phyloP scores from a whole-genome alignment of 805 yeast species.

The Teunomyces gatunensis region DNA sequence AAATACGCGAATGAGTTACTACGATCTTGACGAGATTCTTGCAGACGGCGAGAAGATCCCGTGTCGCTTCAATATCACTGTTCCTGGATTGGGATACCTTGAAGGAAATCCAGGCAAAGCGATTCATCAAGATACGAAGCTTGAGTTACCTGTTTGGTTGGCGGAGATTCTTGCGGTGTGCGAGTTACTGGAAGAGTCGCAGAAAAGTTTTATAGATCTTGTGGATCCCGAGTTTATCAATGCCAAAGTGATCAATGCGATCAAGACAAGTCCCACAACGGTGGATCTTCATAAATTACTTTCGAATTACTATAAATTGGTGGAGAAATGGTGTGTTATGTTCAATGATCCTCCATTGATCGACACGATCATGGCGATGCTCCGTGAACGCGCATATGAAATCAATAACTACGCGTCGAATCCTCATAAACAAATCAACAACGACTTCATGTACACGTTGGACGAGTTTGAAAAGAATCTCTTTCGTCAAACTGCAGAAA shows the following conservation, averaged over 20 bases:
- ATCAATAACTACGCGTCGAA: slow-evolving; percentile 69
- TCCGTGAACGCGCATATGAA: slow-evolving; percentile 64
- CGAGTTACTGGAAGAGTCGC: slow-evolving; percentile 31
- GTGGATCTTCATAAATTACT: slow-evolving; percentile 67
- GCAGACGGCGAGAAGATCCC: slow-evolving; percentile 76
- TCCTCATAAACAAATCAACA: slow-evolving; percentile 45
- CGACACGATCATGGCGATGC: slow-evolving; percentile 47
- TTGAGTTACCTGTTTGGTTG: slow-evolving; percentile 87
- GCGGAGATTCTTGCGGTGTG: slow-evolving; percentile 69
- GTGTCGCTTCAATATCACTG: slow-evolving; percentile 69
- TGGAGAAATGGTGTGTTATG: slow-evolving; percentile 73
- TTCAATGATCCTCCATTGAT: slow-evolving; percentile 65
- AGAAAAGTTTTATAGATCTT: slow-evolving; percentile 59
- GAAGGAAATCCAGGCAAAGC: slow-evolving; percentile 73
- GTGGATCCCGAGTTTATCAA: slow-evolving; percentile 70
- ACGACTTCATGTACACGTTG: slow-evolving; percentile 57
- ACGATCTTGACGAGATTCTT: slow-evolving; percentile 73
- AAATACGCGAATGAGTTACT: slow-evolving; percentile 37
- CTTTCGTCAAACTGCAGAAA: slow-evolving; percentile 52
- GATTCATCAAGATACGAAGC: slow-evolving; percentile 55
- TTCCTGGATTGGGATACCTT: slow-evolving; percentile 85
- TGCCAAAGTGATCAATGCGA: slow-evolving; percentile 70
- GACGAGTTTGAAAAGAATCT: slow-evolving; percentile 74
- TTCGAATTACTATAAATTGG: slow-evolving; percentile 66
- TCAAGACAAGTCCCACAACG: slow-evolving; percentile 64